phyloP scores from a whole-genome alignment of 495 filamentous ascomycete species.

The Penicillium samsonianum region DNA sequence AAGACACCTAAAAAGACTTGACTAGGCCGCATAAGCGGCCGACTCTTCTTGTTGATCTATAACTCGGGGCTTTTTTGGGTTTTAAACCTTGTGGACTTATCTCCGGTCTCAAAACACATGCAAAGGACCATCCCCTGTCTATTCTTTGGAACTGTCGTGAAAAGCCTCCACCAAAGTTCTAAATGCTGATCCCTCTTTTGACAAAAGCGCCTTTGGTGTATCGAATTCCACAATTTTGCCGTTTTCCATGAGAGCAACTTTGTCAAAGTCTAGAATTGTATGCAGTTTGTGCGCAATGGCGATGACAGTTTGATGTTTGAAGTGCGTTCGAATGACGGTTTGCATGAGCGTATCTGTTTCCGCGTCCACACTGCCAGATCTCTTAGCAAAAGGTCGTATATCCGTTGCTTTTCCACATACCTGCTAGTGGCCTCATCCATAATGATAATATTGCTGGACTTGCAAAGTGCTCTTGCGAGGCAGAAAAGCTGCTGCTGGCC shows the following conservation, averaged over 20 bases:
- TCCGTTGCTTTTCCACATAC: constrained; percentile 9
- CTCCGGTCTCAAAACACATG: neutral
- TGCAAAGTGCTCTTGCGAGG: constrained; percentile 43
- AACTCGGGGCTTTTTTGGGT: no score
- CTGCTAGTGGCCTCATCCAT: constrained; percentile 53
- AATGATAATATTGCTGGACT: constrained; percentile 36
- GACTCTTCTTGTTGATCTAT: no score
- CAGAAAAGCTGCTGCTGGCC: constrained; percentile 52
- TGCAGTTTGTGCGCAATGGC: constrained; percentile 39
- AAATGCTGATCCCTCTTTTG: constrained; percentile 22
- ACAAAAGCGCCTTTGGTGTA: constrained; percentile 22
- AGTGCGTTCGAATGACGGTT: constrained; percentile 30
- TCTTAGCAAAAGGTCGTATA: neutral
- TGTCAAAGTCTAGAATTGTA: constrained; percentile 39
- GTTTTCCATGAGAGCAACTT: constrained; percentile 34
- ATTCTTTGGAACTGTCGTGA: constrained; percentile 1
- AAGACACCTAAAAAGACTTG: no score
- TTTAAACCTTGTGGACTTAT: neutral
- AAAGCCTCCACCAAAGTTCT: constrained; percentile 21
- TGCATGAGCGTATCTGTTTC: constrained; percentile 37
- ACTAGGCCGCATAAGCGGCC: no score
- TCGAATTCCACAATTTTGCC: constrained; percentile 37
- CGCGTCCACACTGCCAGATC: constrained; percentile 28
- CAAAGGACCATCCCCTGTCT: neutral
- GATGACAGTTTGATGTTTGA: constrained; percentile 35